phyloP scores from a whole-genome alignment of 257 asterid genomes.

The Nicotiana tomentosiformis region DNA sequence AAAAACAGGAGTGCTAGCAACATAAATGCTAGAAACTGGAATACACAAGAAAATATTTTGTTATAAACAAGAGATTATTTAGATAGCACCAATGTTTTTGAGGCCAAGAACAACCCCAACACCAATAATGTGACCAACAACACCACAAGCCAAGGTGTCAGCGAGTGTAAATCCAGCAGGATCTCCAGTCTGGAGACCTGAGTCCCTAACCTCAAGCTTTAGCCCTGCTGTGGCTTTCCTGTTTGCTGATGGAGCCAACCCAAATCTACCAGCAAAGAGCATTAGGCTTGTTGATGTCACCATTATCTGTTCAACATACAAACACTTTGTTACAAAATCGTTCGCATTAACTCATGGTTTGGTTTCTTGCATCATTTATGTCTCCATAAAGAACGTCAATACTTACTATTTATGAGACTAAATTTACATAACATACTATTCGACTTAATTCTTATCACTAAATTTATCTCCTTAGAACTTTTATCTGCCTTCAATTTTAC shows the following conservation, averaged over 20 bases:
- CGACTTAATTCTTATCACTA: no score
- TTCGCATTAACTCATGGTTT: no score
- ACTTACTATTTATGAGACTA: no score
- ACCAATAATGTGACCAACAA: slow-evolving; percentile 84
- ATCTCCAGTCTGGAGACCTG: slow-evolving; percentile 92
- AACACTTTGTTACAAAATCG: background rate
- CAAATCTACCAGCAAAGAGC: slow-evolving; percentile 92
- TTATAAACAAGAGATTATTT: background rate
- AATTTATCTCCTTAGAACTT: no score
- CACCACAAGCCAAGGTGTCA: slow-evolving; percentile 87
- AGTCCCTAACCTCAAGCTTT: slow-evolving; percentile 71
- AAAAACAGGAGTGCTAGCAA: no score
- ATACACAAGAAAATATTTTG: no score
- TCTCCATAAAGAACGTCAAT: no score
- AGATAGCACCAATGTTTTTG: slow-evolving; percentile 62
- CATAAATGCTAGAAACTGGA: no score
- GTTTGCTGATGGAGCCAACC: slow-evolving; percentile 94
- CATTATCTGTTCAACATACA: slow-evolving; percentile 53
- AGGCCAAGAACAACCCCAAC: slow-evolving; percentile 97
- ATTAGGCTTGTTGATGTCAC: slow-evolving; percentile 75
- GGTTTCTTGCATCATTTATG: no score
- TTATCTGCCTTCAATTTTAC: no score
- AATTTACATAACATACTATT: no score
- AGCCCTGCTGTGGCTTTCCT: slow-evolving; percentile 84
- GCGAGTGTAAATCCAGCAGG: slow-evolving; percentile 98